Percentiles rank a stretch among this genome's conserved stretches.
These are phyloP conservation scores for Teunomyces funiuensis DNA, from an alignment of 805 yeast genomes.

Conservation along the genomic window DNA sequence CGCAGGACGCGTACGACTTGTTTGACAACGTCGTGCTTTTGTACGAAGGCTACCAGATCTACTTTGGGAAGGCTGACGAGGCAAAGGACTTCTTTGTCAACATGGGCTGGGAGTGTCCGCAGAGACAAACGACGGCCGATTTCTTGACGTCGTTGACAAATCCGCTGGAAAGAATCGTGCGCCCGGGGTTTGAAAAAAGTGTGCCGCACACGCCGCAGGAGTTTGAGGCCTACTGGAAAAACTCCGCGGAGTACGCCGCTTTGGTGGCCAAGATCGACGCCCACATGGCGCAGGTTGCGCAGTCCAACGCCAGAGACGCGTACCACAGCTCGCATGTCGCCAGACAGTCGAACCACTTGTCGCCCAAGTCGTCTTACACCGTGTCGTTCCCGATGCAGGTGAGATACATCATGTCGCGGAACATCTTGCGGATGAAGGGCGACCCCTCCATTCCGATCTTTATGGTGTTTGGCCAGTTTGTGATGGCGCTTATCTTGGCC, in stretches of 20 bases:
- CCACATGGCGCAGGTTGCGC: slow-evolving; percentile 15
- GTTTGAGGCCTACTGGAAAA: slow-evolving; percentile 30
- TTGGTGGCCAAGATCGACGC: slow-evolving; percentile 28
- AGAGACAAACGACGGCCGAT: slow-evolving; percentile 42
- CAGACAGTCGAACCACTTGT: slow-evolving; percentile 42
- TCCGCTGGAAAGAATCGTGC: slow-evolving; percentile 29
- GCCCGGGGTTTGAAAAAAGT: slow-evolving; percentile 35
- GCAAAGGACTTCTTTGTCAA: slow-evolving; percentile 43
- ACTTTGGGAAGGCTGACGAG: slow-evolving; percentile 51
- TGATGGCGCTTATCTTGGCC: slow-evolving; percentile 59
- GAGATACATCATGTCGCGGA: slow-evolving; percentile 51
- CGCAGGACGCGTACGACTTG: slow-evolving; percentile 59
- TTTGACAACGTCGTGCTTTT: slow-evolving; percentile 63
- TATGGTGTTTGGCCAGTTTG: slow-evolving; percentile 49
- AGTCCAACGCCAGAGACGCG: slow-evolving; percentile 11
- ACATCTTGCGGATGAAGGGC: slow-evolving; percentile 53
- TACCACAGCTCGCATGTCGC: slow-evolving; percentile 28
- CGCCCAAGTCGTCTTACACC: slow-evolving; percentile 34
- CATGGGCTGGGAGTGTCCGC: slow-evolving; percentile 41
- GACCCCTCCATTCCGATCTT: slow-evolving; percentile 55
- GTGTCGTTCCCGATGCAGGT: slow-evolving; percentile 51
- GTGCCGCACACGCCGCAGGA: slow-evolving; percentile 30
- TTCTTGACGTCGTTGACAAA: slow-evolving; percentile 31
- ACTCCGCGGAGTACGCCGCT: slow-evolving; percentile 24
- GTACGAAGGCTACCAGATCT: slow-evolving; percentile 62